Percentiles rank a stretch among this genome's conserved stretches.
phyloP scores from a whole-genome alignment of 345 rosid genomes.

The Dovyalis caffra region DNA sequence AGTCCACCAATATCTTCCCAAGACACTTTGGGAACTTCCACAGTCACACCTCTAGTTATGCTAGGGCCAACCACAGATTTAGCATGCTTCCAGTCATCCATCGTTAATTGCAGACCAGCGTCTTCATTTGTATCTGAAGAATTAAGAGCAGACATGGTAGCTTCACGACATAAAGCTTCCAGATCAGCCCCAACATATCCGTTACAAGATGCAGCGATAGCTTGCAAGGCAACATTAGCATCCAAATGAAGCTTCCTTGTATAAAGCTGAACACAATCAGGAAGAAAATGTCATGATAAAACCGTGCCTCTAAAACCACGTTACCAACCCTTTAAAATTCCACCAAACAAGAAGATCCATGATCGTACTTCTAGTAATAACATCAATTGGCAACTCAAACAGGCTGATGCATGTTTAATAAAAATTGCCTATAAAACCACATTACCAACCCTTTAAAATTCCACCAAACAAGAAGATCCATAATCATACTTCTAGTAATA shows the following conservation, averaged over 20 bases:
- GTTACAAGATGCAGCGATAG: slow-evolving; percentile 74
- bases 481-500: neutral
- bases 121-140: slow-evolving; percentile 36
- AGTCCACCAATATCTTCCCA: slow-evolving; percentile 97
- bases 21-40: slow-evolving; percentile 81
- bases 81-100: slow-evolving; percentile 71
- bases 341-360: neutral
- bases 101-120: slow-evolving; percentile 35
- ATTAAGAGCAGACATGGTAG: slow-evolving; percentile 57
- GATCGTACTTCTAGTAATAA: neutral
- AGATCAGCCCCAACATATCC: slow-evolving; percentile 98
- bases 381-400: no score
- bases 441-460: neutral
- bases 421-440: neutral
- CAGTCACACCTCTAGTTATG: slow-evolving; percentile 86
- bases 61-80: slow-evolving; percentile 77
- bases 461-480: neutral
- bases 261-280: slow-evolving; percentile 55
- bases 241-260: slow-evolving; percentile 65
- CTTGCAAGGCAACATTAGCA: slow-evolving; percentile 51
- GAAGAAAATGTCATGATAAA: slow-evolving; percentile 8
- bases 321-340: neutral
- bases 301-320: neutral
- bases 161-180: slow-evolving; percentile 88
- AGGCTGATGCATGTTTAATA: neutral